Evolutionary conservation across 106 monocot species (phyloP).

Genomic region (Vanilla planifolia): DNA sequence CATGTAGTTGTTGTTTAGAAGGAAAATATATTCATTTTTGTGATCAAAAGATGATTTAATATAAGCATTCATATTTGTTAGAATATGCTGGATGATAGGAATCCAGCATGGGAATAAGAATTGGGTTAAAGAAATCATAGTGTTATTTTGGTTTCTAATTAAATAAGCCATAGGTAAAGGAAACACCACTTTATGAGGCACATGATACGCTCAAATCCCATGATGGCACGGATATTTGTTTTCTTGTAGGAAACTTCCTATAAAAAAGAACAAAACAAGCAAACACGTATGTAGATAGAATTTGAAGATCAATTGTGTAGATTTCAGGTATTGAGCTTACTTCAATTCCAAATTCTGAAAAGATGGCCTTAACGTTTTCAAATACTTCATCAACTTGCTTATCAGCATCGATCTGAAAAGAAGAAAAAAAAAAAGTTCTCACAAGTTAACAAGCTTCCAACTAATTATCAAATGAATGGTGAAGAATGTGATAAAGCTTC

Average conservation of each 20-base stretch:
- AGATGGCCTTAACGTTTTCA: conserved; percentile 32
- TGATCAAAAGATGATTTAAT: too few relatives aligned
- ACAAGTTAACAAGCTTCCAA: not conserved
- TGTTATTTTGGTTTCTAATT: not conserved
- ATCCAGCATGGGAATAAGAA: not conserved
- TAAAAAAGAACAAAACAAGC: conserved; percentile 6
- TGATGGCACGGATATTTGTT: conserved; percentile 1
- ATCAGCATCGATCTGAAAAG: conserved; percentile 28
- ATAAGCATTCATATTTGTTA: too few relatives aligned
- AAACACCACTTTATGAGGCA: conserved; percentile 14
- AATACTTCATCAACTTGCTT: conserved; percentile 33
- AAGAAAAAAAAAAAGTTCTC: not conserved
- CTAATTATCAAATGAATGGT: not conserved
- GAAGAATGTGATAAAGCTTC: too few relatives aligned
- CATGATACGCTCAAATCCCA: conserved; percentile 16
- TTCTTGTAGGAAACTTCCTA: conserved; percentile 17
- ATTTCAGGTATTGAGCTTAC: not conserved
- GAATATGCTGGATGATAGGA: not conserved
- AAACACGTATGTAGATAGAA: not conserved
- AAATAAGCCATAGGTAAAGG: conserved; percentile 2
- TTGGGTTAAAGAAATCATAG: not conserved
- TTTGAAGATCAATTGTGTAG: not conserved
- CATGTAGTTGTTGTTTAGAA: too few relatives aligned
- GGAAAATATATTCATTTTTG: too few relatives aligned
- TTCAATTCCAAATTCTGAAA: conserved; percentile 13